A percentile compares a stretch with the other conserved stretches of the same genome.
phyloP scores from a whole-genome alignment of 805 yeast species.

The Barnettozyma californica region DNA sequence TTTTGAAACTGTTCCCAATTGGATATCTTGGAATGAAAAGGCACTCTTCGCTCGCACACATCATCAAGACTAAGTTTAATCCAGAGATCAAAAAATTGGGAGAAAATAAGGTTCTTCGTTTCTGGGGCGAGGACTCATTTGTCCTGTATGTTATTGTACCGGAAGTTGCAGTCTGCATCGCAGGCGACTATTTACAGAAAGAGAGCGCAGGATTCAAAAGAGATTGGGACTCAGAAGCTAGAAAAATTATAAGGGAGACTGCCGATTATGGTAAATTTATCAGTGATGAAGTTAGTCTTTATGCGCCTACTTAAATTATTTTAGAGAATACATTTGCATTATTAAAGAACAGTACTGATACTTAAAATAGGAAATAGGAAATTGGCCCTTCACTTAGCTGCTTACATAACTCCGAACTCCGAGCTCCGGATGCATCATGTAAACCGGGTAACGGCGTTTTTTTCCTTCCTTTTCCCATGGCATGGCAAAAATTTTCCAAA shows the following conservation, averaged over 20 bases:
- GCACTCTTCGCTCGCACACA: slow-evolving; percentile 43
- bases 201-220: slow-evolving; percentile 27
- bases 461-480: neutral
- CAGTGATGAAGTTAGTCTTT: slow-evolving; percentile 17
- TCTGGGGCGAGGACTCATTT: slow-evolving; percentile 59
- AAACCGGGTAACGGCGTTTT: neutral
- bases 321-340: neutral
- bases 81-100: slow-evolving; percentile 26
- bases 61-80: slow-evolving; percentile 33
- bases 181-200: slow-evolving; percentile 39
- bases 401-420: neutral
- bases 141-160: slow-evolving; percentile 56
- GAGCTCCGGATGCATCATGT: neutral
- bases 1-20: slow-evolving; percentile 38
- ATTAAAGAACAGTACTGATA: neutral
- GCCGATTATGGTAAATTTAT: slow-evolving; percentile 40
- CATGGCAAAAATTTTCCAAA: slow-evolving; percentile 9
- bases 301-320: neutral
- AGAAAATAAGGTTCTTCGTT: slow-evolving; percentile 42
- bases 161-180: slow-evolving; percentile 49
- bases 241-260: slow-evolving; percentile 25
- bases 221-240: neutral
- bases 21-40: slow-evolving; percentile 62
- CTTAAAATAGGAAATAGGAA: neutral
- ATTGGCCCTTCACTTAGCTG: too few species aligned